A percentile compares a stretch with the other conserved stretches of the same genome.
These are phyloP conservation scores for Botrytis sinoallii DNA, from an alignment of 2,329 filamentous ascomycete genomes.

Conservation along the genomic window DNA sequence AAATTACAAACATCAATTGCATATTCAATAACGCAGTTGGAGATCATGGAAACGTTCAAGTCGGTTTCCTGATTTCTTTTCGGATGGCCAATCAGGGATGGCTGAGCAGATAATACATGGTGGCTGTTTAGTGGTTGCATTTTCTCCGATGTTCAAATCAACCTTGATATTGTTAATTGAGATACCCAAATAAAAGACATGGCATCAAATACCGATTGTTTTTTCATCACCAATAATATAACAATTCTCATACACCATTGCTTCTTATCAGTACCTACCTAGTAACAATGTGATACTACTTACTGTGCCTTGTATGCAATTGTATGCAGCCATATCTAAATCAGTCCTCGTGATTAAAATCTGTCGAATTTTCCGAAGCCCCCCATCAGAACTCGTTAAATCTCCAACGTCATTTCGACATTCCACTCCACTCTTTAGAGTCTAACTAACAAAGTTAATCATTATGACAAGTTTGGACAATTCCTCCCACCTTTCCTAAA, in stretches of 20 bases:
- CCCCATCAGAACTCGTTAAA: not conserved
- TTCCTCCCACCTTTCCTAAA: not conserved
- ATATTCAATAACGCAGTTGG: not conserved
- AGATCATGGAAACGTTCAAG: not conserved
- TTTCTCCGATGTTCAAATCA: not conserved
- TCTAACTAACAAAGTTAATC: not conserved
- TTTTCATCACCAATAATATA: not conserved
- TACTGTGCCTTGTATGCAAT: not conserved
- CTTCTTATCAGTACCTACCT: conserved; percentile 9
- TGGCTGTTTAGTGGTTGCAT: not conserved
- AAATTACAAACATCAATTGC: not conserved
- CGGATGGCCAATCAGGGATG: not conserved
- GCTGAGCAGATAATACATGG: not conserved
- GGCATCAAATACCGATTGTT: not conserved
- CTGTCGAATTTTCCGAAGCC: not conserved
- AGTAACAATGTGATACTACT: not conserved
- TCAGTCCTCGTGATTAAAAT: conserved; percentile 13
- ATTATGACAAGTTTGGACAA: not conserved
- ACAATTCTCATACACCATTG: not conserved
- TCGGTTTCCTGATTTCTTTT: not conserved
- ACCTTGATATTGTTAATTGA: not conserved
- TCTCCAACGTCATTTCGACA: conserved; percentile 3
- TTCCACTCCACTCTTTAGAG: conserved; percentile 5
- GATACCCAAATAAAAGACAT: conserved; percentile 8
- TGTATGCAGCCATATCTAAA: conserved; percentile 13